phyloP scores from a whole-genome alignment of 768 basidiomycete genomes.

The Pholiota conissans region DNA sequence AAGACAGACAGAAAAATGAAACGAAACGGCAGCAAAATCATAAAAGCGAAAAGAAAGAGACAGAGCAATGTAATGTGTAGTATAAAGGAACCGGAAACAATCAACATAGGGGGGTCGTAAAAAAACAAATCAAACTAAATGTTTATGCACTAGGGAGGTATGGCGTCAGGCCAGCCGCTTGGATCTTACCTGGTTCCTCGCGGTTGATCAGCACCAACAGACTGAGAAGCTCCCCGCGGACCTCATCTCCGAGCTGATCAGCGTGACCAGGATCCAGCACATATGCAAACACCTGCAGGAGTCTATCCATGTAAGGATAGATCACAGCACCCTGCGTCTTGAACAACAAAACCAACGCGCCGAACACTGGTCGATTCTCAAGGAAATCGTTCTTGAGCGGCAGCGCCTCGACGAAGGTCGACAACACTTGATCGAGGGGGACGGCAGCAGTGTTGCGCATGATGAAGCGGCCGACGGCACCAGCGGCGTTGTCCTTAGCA shows the following conservation, averaged over 20 bases:
- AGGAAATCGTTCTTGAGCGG: conserved; percentile 87
- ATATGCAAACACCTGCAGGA: conserved; percentile 77
- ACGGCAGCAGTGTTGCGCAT: conserved; percentile 73
- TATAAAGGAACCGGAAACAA: conserved; percentile 14
- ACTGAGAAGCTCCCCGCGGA: conserved; percentile 71
- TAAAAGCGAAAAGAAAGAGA: conserved; percentile 12
- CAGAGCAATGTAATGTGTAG: conserved; percentile 15
- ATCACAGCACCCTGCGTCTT: conserved; percentile 69
- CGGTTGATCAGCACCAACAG: conserved; percentile 72
- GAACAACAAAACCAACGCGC: conserved; percentile 87
- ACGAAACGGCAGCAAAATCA: not conserved
- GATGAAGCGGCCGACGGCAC: conserved; percentile 88
- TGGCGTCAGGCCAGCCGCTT: conserved; percentile 69
- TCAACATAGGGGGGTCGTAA: conserved; percentile 12
- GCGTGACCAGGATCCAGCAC: conserved; percentile 75
- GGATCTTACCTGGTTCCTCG: conserved; percentile 77
- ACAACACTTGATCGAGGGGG: conserved; percentile 90
- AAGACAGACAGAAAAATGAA: not conserved
- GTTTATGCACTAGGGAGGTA: conserved; percentile 49
- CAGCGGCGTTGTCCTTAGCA: conserved; percentile 96
- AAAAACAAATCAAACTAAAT: conserved; percentile 6
- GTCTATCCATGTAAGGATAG: conserved; percentile 71
- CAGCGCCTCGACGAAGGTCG: conserved; percentile 76
- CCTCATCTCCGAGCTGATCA: conserved; percentile 82
- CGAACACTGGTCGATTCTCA: conserved; percentile 90